Percentiles rank a stretch among this genome's conserved stretches.
phyloP scores from a whole-genome alignment of 2,329 filamentous ascomycete species.

The Colletotrichum magnum region DNA sequence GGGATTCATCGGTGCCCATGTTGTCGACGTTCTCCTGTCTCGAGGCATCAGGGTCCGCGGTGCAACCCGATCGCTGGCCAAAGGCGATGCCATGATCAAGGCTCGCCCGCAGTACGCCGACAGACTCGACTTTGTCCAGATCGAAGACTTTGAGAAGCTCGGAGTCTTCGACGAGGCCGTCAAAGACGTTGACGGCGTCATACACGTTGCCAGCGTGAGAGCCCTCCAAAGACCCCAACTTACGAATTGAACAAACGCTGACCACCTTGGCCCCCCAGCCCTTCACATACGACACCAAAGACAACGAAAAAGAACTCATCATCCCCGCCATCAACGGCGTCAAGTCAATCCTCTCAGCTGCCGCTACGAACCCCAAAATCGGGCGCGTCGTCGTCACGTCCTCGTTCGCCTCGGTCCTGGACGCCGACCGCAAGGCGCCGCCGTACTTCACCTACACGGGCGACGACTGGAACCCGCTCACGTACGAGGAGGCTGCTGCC shows the following conservation, averaged over 20 bases:
- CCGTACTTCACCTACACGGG: constrained; percentile 68
- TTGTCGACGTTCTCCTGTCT: constrained; percentile 49
- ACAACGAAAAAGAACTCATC: constrained; percentile 62
- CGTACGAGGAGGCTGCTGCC: constrained; percentile 61
- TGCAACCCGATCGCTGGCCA: constrained; percentile 47
- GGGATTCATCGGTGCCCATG: constrained; percentile 47
- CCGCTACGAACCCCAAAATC: constrained; percentile 43
- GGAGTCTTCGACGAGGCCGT: constrained; percentile 55
- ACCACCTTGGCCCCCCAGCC: constrained; percentile 48
- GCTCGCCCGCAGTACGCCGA: constrained; percentile 52
- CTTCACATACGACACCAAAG: constrained; percentile 57
- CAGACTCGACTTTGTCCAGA: constrained; percentile 57
- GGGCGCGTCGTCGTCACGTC: constrained; percentile 70
- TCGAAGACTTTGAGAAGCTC: constrained; percentile 57
- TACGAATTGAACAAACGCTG: neutral
- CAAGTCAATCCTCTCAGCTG: constrained; percentile 55
- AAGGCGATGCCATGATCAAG: constrained; percentile 53
- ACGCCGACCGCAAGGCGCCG: constrained; percentile 61
- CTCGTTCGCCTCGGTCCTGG: constrained; percentile 76
- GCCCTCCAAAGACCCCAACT: neutral
- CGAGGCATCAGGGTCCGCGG: constrained; percentile 51
- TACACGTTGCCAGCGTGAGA: constrained; percentile 60
- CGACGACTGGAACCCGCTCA: constrained; percentile 71
- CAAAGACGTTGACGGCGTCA: constrained; percentile 57
- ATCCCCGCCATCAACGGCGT: constrained; percentile 62